phyloP scores from a whole-genome alignment of 2,329 filamentous ascomycete genomes.

The Sporothrix phasma region DNA sequence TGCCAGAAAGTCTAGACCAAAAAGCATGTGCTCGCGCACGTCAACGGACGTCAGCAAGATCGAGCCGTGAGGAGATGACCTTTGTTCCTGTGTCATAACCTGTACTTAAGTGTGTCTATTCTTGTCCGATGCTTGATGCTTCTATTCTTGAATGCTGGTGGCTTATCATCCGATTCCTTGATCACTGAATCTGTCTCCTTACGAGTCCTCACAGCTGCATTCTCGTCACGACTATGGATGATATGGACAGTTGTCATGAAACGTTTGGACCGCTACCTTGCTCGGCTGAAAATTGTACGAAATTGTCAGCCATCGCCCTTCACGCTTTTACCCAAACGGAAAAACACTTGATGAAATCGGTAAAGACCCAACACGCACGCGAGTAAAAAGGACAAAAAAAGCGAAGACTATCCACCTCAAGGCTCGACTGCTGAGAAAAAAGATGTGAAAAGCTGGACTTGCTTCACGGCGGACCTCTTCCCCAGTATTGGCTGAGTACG shows the following conservation, averaged over 20 bases:
- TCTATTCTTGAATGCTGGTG: no score
- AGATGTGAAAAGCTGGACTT: background rate
- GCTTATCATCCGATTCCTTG: no score
- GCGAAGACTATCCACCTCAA: background rate
- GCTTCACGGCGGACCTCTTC: conserved; percentile 11
- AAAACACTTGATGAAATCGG: conserved; percentile 15
- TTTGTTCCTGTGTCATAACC: no score
- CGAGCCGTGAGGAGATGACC: no score
- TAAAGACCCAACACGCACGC: background rate
- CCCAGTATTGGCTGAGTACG: conserved; percentile 20
- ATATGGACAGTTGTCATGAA: no score
- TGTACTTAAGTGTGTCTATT: no score
- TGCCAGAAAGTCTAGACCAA: background rate
- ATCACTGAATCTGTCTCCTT: no score
- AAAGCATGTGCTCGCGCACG: conserved; percentile 11
- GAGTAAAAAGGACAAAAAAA: background rate
- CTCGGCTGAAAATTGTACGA: background rate
- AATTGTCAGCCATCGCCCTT: background rate
- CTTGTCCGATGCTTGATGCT: no score
- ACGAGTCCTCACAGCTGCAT: no score
- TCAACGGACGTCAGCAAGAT: background rate
- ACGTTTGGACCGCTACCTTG: no score
- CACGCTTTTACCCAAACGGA: conserved; percentile 11
- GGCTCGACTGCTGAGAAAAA: background rate
- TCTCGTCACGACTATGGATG: no score